These are phyloP conservation scores for Leptodermis oblonga DNA, from an alignment of 257 asterid genomes.

Conservation along the genomic window DNA sequence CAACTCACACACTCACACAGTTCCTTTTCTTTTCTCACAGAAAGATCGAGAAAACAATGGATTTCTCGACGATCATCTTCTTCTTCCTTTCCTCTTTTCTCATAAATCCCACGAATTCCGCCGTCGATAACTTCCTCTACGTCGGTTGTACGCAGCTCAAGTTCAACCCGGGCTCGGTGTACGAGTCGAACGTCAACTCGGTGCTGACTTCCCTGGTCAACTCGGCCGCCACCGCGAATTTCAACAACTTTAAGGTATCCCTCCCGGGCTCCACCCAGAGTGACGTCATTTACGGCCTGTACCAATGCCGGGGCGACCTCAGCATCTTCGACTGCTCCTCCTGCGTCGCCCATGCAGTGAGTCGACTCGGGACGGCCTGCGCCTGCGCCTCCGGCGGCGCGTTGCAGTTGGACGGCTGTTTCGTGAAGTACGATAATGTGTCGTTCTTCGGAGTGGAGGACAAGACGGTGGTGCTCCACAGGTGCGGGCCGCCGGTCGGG, in stretches of 20 bases:
- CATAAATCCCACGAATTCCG: slow-evolving; percentile 20
- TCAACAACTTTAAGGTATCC: slow-evolving; percentile 69
- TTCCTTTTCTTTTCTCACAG: too few species aligned
- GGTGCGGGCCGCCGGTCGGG: slow-evolving; percentile 53
- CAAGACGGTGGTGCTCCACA: slow-evolving; percentile 45
- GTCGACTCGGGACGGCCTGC: slow-evolving; percentile 54
- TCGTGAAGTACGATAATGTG: slow-evolving; percentile 54
- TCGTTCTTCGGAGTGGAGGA: slow-evolving; percentile 67
- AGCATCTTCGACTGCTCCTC: slow-evolving; percentile 40
- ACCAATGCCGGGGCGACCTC: slow-evolving; percentile 85
- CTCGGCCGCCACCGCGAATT: slow-evolving; percentile 51
- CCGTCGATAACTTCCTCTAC: slow-evolving; percentile 40
- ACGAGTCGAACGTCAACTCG: slow-evolving; percentile 67
- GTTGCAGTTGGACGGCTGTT: slow-evolving; percentile 78
- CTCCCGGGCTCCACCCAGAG: slow-evolving; percentile 46
- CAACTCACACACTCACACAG: neutral
- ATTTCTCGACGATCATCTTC: slow-evolving; percentile 1
- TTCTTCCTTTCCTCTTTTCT: slow-evolving; percentile 17
- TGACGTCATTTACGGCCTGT: slow-evolving; percentile 66
- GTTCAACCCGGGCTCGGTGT: slow-evolving; percentile 43
- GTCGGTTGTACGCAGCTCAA: slow-evolving; percentile 70
- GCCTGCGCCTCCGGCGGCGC: slow-evolving; percentile 62
- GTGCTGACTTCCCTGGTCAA: slow-evolving; percentile 57
- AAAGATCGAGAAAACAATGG: too few species aligned
- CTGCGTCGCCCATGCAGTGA: slow-evolving; percentile 52